A percentile compares a stretch with the other conserved stretches of the same genome.
phyloP scores from a whole-genome alignment of 495 filamentous ascomycete genomes.

The Oleoguttula mirabilis region DNA sequence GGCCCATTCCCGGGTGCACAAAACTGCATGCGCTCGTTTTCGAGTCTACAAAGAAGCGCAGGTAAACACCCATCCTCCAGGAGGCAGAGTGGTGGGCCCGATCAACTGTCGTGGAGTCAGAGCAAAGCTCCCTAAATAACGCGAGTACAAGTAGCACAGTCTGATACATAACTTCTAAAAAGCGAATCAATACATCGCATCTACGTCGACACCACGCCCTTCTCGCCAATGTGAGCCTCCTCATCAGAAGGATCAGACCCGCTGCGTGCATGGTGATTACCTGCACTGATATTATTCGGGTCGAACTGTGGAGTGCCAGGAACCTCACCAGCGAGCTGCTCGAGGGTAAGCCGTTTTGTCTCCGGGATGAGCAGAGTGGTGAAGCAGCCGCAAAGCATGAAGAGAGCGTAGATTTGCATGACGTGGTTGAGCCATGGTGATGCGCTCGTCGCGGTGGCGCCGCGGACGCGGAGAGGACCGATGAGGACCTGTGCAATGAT shows the following conservation, averaged over 20 bases:
- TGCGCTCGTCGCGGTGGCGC: slow-evolving; percentile 23
- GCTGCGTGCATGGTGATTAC: neutral
- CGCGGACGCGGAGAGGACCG: slow-evolving; percentile 32
- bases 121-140: no score
- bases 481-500: slow-evolving; percentile 45
- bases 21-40: no score
- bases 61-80: no score
- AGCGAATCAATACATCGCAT: no score
- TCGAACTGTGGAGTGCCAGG: slow-evolving; percentile 7
- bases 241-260: neutral
- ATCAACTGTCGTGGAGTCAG: no score
- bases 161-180: no score
- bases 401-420: slow-evolving; percentile 67
- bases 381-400: slow-evolving; percentile 62
- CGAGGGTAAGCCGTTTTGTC: slow-evolving; percentile 54
- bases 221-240: neutral
- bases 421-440: slow-evolving; percentile 67
- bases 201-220: no score
- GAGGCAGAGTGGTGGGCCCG: no score
- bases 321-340: slow-evolving; percentile 23
- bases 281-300: neutral
- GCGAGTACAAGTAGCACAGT: no score
- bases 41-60: no score
- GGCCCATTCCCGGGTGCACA: no score
- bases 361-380: slow-evolving; percentile 58